Evolutionary conservation across 345 rosid genomes (phyloP).

Genomic region (Erucastrum elatum): DNA sequence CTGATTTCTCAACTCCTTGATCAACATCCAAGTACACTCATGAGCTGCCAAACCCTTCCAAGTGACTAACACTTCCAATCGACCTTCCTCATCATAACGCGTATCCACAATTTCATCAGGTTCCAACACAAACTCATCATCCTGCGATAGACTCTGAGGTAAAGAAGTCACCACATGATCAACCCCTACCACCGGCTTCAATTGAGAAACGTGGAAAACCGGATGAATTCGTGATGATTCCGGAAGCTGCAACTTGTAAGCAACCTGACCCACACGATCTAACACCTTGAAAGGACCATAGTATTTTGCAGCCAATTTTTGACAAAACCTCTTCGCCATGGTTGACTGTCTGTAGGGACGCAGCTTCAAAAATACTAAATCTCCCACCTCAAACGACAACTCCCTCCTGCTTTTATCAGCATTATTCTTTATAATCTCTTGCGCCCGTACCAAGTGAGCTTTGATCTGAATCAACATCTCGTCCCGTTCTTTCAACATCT

Average conservation of each 20-base stretch:
- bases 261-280: not conserved
- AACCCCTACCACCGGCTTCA: not conserved
- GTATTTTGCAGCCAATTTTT: too few species aligned
- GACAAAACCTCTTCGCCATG: not conserved
- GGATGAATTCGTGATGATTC: not conserved
- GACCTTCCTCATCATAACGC: not conserved
- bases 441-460: not conserved
- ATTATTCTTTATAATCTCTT: not conserved
- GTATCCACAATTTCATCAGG: not conserved
- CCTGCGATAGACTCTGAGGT: not conserved
- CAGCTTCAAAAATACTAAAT: not conserved
- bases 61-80: not conserved
- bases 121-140: not conserved
- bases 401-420: not conserved
- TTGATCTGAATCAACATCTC: not conserved
- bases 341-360: not conserved
- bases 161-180: not conserved
- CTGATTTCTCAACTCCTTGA: not conserved
- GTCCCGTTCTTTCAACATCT: not conserved
- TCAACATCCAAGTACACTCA: not conserved
- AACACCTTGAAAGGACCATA: not conserved
- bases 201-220: not conserved
- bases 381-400: not conserved
- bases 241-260: not conserved
- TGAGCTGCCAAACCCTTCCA: not conserved